Conservation (phyloP, 1,284 basidiomycete species). For the Amylostereum areolatum region DNA sequence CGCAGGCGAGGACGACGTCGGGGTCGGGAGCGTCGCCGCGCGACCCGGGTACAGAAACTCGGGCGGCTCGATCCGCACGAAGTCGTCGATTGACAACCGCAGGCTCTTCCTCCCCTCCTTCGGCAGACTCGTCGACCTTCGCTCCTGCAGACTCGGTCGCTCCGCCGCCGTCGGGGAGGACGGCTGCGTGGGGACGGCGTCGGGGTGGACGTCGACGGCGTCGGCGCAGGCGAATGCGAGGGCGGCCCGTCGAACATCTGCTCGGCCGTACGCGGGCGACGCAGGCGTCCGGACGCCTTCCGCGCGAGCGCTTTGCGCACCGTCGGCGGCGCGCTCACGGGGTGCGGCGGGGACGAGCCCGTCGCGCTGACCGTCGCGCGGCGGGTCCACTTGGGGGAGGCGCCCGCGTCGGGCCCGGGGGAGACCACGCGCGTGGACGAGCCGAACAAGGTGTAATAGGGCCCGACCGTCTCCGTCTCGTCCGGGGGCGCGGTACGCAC, state of each 20-base stretch:
- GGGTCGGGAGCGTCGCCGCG: too few species aligned
- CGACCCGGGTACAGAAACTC: conserved; percentile 8
- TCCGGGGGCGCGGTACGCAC: background rate
- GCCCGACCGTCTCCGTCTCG: conserved; percentile 21
- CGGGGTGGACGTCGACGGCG: background rate
- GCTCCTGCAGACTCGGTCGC: conserved; percentile 29
- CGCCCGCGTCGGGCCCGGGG: conserved; percentile 4
- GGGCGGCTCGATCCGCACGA: conserved; percentile 14
- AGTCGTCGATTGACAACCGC: conserved; percentile 21
- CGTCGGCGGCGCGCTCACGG: background rate
- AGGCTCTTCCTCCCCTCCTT: conserved; percentile 15
- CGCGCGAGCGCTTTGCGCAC: conserved; percentile 9
- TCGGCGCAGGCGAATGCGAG: background rate
- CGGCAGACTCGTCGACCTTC: conserved; percentile 17
- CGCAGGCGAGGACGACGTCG: too few species aligned
- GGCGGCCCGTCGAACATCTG: conserved; percentile 4
- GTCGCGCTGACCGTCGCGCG: background rate
- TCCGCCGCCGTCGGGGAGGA: conserved; percentile 15
- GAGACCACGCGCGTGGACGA: conserved; percentile 34
- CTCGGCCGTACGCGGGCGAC: background rate
- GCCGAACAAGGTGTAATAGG: conserved; percentile 53
- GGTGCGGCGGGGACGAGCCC: too few species aligned
- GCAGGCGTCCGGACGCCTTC: conserved; percentile 11
- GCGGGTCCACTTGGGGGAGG: background rate
- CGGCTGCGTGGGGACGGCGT: background rate